phyloP scores from a whole-genome alignment of 1,284 basidiomycete genomes.

The Somion occarium region DNA sequence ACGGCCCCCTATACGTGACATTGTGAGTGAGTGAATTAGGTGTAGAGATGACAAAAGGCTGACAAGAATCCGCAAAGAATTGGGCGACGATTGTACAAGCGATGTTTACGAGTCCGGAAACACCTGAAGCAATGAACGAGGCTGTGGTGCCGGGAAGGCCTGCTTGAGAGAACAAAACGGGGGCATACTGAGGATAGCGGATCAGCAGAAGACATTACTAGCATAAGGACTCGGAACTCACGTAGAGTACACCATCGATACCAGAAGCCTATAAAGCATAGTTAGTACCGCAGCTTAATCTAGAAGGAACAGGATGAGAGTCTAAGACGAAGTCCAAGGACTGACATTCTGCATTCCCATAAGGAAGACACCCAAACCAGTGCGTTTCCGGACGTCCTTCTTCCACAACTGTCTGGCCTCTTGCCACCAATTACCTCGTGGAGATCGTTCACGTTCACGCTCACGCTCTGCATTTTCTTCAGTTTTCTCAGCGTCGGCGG shows the following conservation, averaged over 20 bases:
- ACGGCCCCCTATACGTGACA: constrained; percentile 31
- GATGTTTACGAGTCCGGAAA: constrained; percentile 46
- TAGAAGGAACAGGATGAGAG: background rate
- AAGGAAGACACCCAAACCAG: constrained; percentile 40
- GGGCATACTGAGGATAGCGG: constrained; percentile 36
- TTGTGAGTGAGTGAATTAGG: background rate
- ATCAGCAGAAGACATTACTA: background rate
- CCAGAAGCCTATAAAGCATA: constrained; percentile 30
- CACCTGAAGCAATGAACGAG: constrained; percentile 47
- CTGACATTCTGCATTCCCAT: constrained; percentile 40
- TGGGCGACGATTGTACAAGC: constrained; percentile 38
- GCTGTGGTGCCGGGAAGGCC: constrained; percentile 40
- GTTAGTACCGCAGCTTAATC: background rate
- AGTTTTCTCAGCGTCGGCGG: constrained; percentile 27
- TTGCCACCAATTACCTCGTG: constrained; percentile 11
- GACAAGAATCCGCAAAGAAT: constrained; percentile 38
- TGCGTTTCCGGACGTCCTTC: constrained; percentile 32
- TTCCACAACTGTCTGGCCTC: constrained; percentile 24
- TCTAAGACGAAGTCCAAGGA: background rate
- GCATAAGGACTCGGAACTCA: constrained; percentile 11
- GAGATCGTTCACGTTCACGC: background rate
- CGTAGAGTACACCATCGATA: constrained; percentile 34
- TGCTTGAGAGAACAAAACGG: constrained; percentile 46
- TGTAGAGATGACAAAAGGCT: constrained; percentile 5
- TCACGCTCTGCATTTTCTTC: constrained; percentile 23